Evolutionary conservation across 176 grass and related monocot species (phyloP), one percentile per base, ranked within the genome.

Genomic region (barley (Hordeum vulgare)): DNA sequence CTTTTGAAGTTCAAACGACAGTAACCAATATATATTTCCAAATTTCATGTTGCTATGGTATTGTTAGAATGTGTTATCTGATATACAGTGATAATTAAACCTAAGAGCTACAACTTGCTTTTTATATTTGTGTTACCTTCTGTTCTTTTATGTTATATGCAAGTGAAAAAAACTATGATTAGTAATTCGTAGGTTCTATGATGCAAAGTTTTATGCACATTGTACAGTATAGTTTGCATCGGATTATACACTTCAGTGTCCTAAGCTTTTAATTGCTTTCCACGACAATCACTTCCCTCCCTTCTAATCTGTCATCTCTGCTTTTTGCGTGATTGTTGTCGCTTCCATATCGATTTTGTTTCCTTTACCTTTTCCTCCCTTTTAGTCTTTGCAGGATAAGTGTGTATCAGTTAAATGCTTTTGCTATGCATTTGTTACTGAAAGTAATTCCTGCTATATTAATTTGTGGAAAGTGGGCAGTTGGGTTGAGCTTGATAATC

Each of bases 231-330:
- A 53, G 42, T 49, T 13, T 15, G 44, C 12, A 40, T 40, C 39
- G 31, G 31, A 1, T 31, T 31, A 2, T 31, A 31, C 31, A 31
- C 31, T 31, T 31, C 31, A 31, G 31, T 31, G 31, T 31, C 3
- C 3, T 14, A 44, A 44, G 41, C 3, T 12, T 12, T 12, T 44
- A 3, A 1, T 11, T 91, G 77, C 51, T 85, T 93, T 93, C 82
- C 60, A 59, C 88, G 91, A 96, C 84, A 96, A 89, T 96, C 91
- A 96, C 87, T 93, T 91, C 83, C 84, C 88, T 81, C 71, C 75
- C 88, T 92, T 75, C 33, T 51, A 21, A 25, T 5, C 11, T 21
- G 9, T 11, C 24, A 18, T 11, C 12, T 47, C 27, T 73, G 1
- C 27, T 57, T 26, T 24, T 14, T 67, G 15, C 5, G 0, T 0